Evolutionary conservation across 805 yeast species (phyloP).

Genomic region (Kodamaea leandrae): DNA sequence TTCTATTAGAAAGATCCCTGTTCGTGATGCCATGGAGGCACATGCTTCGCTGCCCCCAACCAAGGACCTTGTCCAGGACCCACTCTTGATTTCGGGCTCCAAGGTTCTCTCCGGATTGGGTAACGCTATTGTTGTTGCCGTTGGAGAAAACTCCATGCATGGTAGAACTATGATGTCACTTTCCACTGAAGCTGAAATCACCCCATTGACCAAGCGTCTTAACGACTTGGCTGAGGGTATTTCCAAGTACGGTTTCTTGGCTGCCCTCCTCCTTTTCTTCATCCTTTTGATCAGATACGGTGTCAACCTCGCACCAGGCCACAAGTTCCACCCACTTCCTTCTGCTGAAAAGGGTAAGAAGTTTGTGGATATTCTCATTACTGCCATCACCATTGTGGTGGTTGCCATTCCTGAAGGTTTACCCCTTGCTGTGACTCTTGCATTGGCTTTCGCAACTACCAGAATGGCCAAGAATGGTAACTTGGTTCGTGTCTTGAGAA

Average conservation of each 20-base stretch:
- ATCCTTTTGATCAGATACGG: constrained; percentile 76
- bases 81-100: constrained; percentile 90
- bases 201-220: constrained; percentile 85
- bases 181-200: constrained; percentile 70
- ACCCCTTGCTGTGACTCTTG: constrained; percentile 95
- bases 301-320: constrained; percentile 55
- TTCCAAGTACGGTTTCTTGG: constrained; percentile 88
- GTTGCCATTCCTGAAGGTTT: constrained; percentile 99
- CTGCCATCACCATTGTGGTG: constrained; percentile 88
- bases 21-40: constrained; percentile 38
- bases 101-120: constrained; percentile 85
- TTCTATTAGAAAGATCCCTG: constrained; percentile 68
- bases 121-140: constrained; percentile 80
- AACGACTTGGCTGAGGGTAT: constrained; percentile 86
- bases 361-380: constrained; percentile 82
- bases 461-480: constrained; percentile 97
- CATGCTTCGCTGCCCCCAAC: constrained; percentile 29
- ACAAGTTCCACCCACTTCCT: constrained; percentile 41
- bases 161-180: constrained; percentile 89
- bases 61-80: constrained; percentile 58
- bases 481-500: constrained; percentile 85
- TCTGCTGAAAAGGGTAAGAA: constrained; percentile 79
- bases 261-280: constrained; percentile 77
- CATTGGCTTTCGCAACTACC: constrained; percentile 96
- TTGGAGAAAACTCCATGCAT: constrained; percentile 84